phyloP scores from a whole-genome alignment of 2,329 filamentous ascomycete species.

The Trematosphaeria pertusa region DNA sequence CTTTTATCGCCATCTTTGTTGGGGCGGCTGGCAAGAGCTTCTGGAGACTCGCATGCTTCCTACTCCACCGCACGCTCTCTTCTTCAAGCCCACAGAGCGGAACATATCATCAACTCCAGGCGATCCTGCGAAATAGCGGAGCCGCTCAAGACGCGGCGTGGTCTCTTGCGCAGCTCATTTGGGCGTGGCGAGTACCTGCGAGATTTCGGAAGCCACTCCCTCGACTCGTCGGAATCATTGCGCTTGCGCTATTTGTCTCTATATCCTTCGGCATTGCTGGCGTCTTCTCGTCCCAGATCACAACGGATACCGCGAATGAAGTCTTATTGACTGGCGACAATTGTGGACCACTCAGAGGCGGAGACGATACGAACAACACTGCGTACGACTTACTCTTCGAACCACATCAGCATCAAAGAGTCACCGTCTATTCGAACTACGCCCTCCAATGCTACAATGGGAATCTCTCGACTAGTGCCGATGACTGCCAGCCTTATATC shows the following conservation, averaged over 20 bases:
- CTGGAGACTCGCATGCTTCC: constrained; percentile 12
- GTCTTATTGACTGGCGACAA: constrained; percentile 34
- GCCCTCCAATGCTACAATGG: constrained; percentile 26
- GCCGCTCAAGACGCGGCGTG: constrained; percentile 27
- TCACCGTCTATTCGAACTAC: constrained; percentile 25
- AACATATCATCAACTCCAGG: constrained; percentile 40
- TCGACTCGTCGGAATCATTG: constrained; percentile 17
- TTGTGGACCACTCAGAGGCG: constrained; percentile 14
- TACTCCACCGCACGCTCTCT: constrained; percentile 16
- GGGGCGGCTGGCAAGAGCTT: constrained; percentile 20
- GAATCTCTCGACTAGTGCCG: constrained; percentile 9
- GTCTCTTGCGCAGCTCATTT: constrained; percentile 16
- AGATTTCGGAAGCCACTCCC: constrained; percentile 16
- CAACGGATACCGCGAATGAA: constrained; percentile 42
- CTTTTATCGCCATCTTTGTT: constrained; percentile 44
- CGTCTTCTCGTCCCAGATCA: constrained; percentile 45
- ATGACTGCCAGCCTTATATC: constrained; percentile 25
- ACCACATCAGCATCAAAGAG: constrained; percentile 14
- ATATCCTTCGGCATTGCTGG: constrained; percentile 30
- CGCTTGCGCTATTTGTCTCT: constrained; percentile 19
- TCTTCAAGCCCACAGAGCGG: constrained; percentile 8
- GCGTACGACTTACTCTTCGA: constrained; percentile 11
- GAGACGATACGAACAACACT: not conserved
- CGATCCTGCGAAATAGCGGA: constrained; percentile 42
- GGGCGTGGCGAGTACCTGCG: constrained; percentile 23